Conservation (phyloP, 169 alveolate genomes). For the Haemoproteus tartakovskyi region DNA sequence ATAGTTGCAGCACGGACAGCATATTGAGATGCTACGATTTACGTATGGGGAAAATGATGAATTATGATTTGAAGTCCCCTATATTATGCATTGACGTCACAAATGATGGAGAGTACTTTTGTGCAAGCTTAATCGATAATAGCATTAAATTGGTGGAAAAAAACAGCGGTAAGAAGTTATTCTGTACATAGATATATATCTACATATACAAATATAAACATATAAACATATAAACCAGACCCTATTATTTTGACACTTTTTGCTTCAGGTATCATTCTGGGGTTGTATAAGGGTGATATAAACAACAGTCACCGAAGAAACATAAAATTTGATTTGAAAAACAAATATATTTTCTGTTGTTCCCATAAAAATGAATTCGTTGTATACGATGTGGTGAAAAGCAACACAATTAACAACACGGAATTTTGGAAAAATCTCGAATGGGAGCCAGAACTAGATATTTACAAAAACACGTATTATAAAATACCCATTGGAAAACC, state of each 20-base stretch:
- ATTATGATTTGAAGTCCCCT: conserved; percentile 37
- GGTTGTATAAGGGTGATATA: conserved; percentile 54
- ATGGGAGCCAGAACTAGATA: conserved; percentile 33
- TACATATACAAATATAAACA: neutral
- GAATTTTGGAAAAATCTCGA: conserved; percentile 3
- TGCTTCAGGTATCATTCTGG: conserved; percentile 28
- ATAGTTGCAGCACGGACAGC: conserved; percentile 50
- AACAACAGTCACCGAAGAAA: conserved; percentile 44
- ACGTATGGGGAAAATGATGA: conserved; percentile 53
- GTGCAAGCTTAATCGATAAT: conserved; percentile 24
- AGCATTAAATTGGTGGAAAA: conserved; percentile 42
- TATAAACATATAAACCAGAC: neutral
- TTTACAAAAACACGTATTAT: conserved; percentile 41
- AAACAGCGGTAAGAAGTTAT: conserved; percentile 31
- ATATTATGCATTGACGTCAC: conserved; percentile 44
- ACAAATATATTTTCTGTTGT: conserved; percentile 39
- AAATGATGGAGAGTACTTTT: conserved; percentile 28
- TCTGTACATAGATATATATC: neutral
- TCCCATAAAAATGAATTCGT: conserved; percentile 35
- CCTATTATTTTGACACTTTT: neutral
- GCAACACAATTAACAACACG: conserved; percentile 37
- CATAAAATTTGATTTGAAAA: conserved; percentile 36
- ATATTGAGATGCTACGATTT: conserved; percentile 25
- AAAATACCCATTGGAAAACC: conserved; percentile 45
- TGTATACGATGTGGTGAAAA: conserved; percentile 38